These are phyloP conservation scores for Aegilops speltoides DNA, from an alignment of 176 grass and related monocot genomes.

Conservation along the genomic window DNA sequence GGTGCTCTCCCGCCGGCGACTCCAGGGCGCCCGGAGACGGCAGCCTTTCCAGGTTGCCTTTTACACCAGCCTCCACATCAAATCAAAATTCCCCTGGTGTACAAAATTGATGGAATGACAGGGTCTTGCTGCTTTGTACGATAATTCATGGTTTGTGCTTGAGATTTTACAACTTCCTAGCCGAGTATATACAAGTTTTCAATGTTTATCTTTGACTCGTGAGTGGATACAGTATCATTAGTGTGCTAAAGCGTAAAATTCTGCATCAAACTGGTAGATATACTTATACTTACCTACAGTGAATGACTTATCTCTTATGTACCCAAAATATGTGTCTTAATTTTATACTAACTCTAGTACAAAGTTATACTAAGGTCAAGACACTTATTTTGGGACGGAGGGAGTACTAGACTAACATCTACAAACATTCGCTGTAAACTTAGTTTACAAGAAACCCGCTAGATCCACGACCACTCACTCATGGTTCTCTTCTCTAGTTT, in stretches of 20 bases:
- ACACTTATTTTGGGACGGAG: too few relatives aligned
- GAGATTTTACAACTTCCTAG: background rate
- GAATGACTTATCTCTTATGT: too few relatives aligned
- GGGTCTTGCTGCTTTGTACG: background rate
- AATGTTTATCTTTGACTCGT: background rate
- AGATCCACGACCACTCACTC: background rate
- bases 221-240: background rate
- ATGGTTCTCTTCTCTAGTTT: conserved; percentile 49
- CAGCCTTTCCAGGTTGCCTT: conserved; percentile 31
- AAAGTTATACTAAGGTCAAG: too few relatives aligned
- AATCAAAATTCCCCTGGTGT: background rate
- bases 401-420: too few relatives aligned
- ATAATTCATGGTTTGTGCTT: background rate
- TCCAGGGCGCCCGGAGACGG: conserved; percentile 40
- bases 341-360: too few relatives aligned
- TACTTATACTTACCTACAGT: too few relatives aligned
- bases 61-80: background rate
- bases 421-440: too few relatives aligned
- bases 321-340: too few relatives aligned
- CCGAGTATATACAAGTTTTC: background rate
- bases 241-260: background rate
- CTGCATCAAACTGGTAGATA: background rate
- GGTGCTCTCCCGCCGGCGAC: conserved; percentile 54
- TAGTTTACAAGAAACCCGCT: background rate
- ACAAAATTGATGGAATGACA: background rate